Evolutionary conservation across 495 filamentous ascomycete genomes (phyloP).

Genomic region (Neurospora sp.): DNA sequence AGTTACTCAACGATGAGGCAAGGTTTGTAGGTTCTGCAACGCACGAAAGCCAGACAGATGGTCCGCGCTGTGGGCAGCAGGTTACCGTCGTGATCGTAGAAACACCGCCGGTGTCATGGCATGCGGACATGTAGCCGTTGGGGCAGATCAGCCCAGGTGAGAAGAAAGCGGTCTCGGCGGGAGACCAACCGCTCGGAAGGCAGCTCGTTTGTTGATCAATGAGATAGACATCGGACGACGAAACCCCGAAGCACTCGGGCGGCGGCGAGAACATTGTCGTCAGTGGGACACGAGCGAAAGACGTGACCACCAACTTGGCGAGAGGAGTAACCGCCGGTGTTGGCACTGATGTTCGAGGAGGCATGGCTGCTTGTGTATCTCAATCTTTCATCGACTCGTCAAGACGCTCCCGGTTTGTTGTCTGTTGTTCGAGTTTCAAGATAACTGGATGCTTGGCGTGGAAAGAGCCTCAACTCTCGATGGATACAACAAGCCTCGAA

Average conservation of each 20-base stretch:
- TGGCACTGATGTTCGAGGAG: background rate
- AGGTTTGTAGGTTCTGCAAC: slow-evolving; percentile 7
- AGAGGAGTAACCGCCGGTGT: background rate
- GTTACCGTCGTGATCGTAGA: slow-evolving; percentile 19
- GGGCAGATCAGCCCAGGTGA: slow-evolving; percentile 20
- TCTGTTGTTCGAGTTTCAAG: background rate
- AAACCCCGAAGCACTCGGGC: slow-evolving; percentile 10
- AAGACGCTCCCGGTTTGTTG: background rate
- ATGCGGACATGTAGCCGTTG: slow-evolving; percentile 16
- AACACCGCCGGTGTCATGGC: slow-evolving; percentile 9
- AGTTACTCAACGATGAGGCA: slow-evolving; percentile 3
- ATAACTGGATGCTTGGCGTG: background rate
- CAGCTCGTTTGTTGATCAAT: slow-evolving; percentile 13
- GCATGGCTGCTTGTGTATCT: background rate
- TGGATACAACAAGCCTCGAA: background rate
- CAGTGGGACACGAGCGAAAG: slow-evolving; percentile 12
- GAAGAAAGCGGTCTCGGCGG: slow-evolving; percentile 12
- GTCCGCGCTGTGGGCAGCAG: slow-evolving; percentile 13
- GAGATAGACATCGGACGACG: slow-evolving; percentile 2
- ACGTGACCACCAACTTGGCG: slow-evolving; percentile 3
- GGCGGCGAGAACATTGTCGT: slow-evolving; percentile 15
- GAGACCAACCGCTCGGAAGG: slow-evolving; percentile 13
- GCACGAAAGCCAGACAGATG: slow-evolving; percentile 8
- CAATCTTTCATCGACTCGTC: background rate
- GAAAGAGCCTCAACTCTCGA: background rate